These are phyloP conservation scores for Psidium friedrichsthalianum DNA, from an alignment of 345 rosid genomes.

Conservation along the genomic window DNA sequence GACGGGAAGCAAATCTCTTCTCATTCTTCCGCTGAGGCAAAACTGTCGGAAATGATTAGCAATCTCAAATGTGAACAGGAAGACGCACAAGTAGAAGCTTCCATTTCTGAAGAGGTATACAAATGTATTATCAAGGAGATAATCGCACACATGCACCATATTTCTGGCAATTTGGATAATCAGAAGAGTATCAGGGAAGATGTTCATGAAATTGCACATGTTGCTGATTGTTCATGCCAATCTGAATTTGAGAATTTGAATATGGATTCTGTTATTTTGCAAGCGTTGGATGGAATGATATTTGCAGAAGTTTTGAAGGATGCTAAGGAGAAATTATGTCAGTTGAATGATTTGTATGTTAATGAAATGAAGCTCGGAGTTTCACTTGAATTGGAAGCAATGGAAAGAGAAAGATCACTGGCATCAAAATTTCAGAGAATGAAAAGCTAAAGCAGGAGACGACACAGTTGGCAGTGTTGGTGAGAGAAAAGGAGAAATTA, in stretches of 20 bases:
- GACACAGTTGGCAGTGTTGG: constrained; percentile 9
- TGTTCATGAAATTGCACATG: not conserved
- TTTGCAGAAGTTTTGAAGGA: constrained; percentile 47
- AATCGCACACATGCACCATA: constrained; percentile 13
- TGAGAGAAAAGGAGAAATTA: constrained; percentile 39
- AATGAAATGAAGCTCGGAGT: constrained; percentile 20
- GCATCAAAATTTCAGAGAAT: constrained; percentile 31
- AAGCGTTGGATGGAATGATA: constrained; percentile 28
- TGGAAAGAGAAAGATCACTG: constrained; percentile 36
- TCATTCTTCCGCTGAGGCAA: constrained; percentile 29
- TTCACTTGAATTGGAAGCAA: constrained; percentile 15
- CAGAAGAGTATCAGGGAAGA: constrained; percentile 13
- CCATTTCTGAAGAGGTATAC: constrained; percentile 36
- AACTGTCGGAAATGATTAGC: constrained; percentile 17
- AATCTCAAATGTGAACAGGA: constrained; percentile 31
- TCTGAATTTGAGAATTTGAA: constrained; percentile 33
- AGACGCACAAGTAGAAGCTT: constrained; percentile 43
- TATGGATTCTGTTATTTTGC: constrained; percentile 29
- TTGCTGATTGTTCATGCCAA: constrained; percentile 10
- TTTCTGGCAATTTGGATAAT: not conserved
- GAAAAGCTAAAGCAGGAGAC: constrained; percentile 35
- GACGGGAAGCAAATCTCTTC: constrained; percentile 7
- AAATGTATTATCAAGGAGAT: constrained; percentile 35
- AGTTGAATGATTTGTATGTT: constrained; percentile 19
- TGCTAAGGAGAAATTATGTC: constrained; percentile 36